phyloP scores from a whole-genome alignment of 1,139 yeast genomes.

The Suhomyces wounanorum region DNA sequence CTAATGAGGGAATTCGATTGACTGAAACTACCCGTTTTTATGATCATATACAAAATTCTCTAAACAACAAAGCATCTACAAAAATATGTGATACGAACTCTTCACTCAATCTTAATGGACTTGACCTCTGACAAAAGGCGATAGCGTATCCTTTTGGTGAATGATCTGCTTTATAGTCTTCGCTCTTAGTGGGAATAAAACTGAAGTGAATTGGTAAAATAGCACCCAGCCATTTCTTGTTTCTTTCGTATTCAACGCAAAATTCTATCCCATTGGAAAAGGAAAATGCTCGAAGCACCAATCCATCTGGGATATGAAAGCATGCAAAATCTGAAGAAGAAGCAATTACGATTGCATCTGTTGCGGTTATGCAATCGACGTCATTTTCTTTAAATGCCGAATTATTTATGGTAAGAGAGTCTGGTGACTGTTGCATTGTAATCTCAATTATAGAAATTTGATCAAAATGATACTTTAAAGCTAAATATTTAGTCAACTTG shows the following conservation, averaged over 20 bases:
- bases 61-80: constrained; percentile 38
- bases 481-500: constrained; percentile 41
- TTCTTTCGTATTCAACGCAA: neutral
- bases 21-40: neutral
- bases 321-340: neutral
- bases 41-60: constrained; percentile 32
- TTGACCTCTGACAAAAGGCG: constrained; percentile 44
- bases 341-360: constrained; percentile 24
- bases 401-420: neutral
- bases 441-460: constrained; percentile 61
- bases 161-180: neutral
- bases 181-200: neutral
- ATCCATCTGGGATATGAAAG: neutral
- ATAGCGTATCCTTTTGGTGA: constrained; percentile 55
- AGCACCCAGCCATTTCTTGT: neutral
- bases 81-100: constrained; percentile 51
- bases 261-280: neutral
- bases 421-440: constrained; percentile 44
- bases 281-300: neutral
- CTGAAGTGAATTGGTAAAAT: constrained; percentile 24
- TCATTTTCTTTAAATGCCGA: no score
- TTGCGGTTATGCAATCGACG: no score
- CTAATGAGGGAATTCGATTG: constrained; percentile 43
- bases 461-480: constrained; percentile 41
- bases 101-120: constrained; percentile 32